Percentiles rank a stretch among this genome's conserved stretches.
phyloP scores from a whole-genome alignment of 2,329 filamentous ascomycete genomes.

The Atkinsonella texensis region DNA sequence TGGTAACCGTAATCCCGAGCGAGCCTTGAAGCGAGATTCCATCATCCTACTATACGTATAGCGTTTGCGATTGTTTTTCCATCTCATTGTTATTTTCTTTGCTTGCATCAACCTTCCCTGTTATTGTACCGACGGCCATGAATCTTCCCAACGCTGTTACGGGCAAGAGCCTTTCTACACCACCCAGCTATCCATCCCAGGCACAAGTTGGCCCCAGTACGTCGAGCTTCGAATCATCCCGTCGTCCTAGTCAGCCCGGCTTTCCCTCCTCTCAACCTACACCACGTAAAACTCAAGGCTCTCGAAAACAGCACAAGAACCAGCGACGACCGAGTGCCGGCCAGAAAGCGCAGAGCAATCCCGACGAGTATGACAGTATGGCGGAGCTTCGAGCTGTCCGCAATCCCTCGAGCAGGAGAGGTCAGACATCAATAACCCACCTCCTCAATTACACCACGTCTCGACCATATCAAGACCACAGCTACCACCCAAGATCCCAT shows the following conservation, averaged over 20 bases:
- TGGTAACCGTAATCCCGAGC: neutral
- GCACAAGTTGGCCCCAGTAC: slow-evolving; percentile 29
- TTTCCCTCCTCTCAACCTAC: slow-evolving; percentile 22
- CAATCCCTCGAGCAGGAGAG: slow-evolving; percentile 59
- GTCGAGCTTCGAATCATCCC: slow-evolving; percentile 37
- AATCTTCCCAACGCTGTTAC: slow-evolving; percentile 19
- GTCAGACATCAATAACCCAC: slow-evolving; percentile 94
- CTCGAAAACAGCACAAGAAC: slow-evolving; percentile 73
- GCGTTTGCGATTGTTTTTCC: neutral
- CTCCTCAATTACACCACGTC: slow-evolving; percentile 84
- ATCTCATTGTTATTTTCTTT: neutral
- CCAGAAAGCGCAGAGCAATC: slow-evolving; percentile 20
- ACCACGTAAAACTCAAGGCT: slow-evolving; percentile 63
- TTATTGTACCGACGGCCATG: slow-evolving; percentile 16
- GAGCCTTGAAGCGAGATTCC: neutral
- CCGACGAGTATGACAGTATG: slow-evolving; percentile 77
- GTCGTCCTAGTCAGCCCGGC: slow-evolving; percentile 31
- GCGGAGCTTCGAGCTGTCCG: slow-evolving; percentile 57
- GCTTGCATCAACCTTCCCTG: neutral
- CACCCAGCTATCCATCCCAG: slow-evolving; percentile 28
- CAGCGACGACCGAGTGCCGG: slow-evolving; percentile 54
- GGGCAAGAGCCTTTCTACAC: slow-evolving; percentile 41
- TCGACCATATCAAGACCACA: slow-evolving; percentile 51
- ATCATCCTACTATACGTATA: neutral
- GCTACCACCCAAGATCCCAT: slow-evolving; percentile 41